phyloP scores from a whole-genome alignment of 176 grass and related monocot genomes.

The Thinopyrum elongatum region DNA sequence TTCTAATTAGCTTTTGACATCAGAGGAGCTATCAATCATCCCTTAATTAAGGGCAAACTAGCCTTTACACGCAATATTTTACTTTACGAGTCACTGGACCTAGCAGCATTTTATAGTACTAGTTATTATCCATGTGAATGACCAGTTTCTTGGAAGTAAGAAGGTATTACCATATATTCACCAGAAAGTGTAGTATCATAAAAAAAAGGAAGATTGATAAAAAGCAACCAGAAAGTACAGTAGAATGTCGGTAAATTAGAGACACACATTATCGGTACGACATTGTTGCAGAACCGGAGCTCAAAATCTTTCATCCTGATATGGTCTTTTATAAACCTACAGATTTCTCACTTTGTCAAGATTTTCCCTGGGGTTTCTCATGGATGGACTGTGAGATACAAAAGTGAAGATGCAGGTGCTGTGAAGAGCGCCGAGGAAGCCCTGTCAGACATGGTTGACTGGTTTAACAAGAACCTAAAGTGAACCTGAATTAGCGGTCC shows the following conservation, averaged over 20 bases:
- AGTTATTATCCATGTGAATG: not conserved
- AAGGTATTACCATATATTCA: not conserved
- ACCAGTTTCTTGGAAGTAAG: not conserved
- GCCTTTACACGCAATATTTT: not conserved
- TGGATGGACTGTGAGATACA: constrained; percentile 67
- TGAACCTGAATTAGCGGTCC: constrained; percentile 7
- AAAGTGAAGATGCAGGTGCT: constrained; percentile 27
- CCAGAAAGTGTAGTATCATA: not conserved
- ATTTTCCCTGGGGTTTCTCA: constrained; percentile 70
- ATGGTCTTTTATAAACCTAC: not conserved
- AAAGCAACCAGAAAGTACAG: not conserved
- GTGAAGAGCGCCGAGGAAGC: constrained; percentile 63
- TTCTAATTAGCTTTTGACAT: not conserved
- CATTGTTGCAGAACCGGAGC: not conserved
- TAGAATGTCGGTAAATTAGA: not conserved
- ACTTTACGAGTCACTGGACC: not conserved
- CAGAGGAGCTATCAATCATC: not conserved
- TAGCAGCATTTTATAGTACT: not conserved
- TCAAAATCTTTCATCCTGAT: not conserved
- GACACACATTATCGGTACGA: not conserved
- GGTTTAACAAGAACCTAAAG: constrained; percentile 60
- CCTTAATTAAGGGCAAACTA: not conserved
- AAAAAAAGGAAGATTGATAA: not conserved
- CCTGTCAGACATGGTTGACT: constrained; percentile 41
- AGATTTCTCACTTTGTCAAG: constrained; percentile 60